Percentiles rank a stretch among this genome's conserved stretches.
phyloP scores from a whole-genome alignment of 768 basidiomycete genomes.

The Tricholoma bakamatsutake region DNA sequence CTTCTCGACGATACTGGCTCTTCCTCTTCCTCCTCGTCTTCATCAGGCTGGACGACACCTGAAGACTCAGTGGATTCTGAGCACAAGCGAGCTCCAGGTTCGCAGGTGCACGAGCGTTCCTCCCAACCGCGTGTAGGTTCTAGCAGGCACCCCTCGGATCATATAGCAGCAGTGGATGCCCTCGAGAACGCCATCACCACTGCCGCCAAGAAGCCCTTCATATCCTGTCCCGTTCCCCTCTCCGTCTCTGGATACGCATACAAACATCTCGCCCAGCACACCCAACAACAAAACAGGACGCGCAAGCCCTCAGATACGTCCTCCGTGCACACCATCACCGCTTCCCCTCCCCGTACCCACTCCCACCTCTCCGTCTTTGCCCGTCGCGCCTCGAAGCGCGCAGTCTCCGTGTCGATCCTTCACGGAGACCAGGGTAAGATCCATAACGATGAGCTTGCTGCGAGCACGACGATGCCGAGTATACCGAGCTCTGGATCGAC shows the following conservation, averaged over 20 bases:
- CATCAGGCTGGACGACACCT: constrained; percentile 45
- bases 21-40: constrained; percentile 29
- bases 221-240: constrained; percentile 24
- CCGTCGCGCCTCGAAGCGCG: constrained; percentile 17
- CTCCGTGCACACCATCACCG: constrained; percentile 43
- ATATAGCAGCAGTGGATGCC: constrained; percentile 10
- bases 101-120: constrained; percentile 21
- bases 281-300: constrained; percentile 22
- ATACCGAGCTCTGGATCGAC: constrained; percentile 21
- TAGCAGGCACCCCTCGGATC: constrained; percentile 19
- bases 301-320: constrained; percentile 48
- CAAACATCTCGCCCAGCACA: constrained; percentile 27
- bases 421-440: neutral
- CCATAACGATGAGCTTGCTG: constrained; percentile 9
- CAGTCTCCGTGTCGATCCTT: constrained; percentile 18
- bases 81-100: constrained; percentile 23
- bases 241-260: constrained; percentile 35
- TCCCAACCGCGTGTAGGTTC: constrained; percentile 18
- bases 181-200: constrained; percentile 14
- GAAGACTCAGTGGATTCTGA: constrained; percentile 40
- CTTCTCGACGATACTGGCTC: constrained; percentile 60
- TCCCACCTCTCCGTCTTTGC: constrained; percentile 11
- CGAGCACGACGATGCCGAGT: constrained; percentile 36
- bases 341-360: constrained; percentile 22
- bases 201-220: constrained; percentile 35